Evolutionary conservation across 2,329 filamentous ascomycete species (phyloP), one percentile per base, ranked within the genome.

Genomic region (Anthostomella pinea): DNA sequence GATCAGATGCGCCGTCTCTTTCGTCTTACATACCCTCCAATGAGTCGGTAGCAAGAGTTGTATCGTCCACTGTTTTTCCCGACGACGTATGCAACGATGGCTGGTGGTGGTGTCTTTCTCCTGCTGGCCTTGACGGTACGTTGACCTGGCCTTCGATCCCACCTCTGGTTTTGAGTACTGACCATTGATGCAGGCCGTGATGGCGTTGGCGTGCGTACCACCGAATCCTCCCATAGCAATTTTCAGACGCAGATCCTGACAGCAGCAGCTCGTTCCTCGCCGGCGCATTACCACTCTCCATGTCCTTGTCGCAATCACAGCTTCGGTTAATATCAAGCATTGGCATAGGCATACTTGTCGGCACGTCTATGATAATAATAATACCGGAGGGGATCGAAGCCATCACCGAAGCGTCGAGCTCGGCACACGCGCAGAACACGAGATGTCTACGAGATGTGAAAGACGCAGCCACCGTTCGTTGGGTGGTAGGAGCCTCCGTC

Each of bases 381-480:
- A 95, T 98, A 54, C 93, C 93, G 1, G 93, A 98, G 64, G 93
- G 93, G 23, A 83, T 97, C 41, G 90, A 96, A 59, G 91, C 93
- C 3, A 75, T 96, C 39, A 87, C 93, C 51, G 81, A 73, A 10
- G 67, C 74, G 3, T 63, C 66, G 2, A 59, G 67, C 39, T 50
- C 59, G 6, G 46, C 60, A 8, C 53, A 49, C 39, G 41, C 43
- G 19, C 48, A 50, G 9, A 49, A 39, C n/a, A 44, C 46, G 14
- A 53, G 54, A 36, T 38, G 34, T 29, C 24, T 51, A 40, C 35
- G 45, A 30, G 25, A 37, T 17, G 13, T 39, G 13, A 42, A 42
- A 41, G 33, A 43, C 25, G 18, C 36, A 16, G 35, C 42, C 13
- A 20, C 31, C 15, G 43, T 49, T 8, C 46, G 40, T 20, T 58